Base-by-base conservation (phyloP, 2,329 filamentous ascomycete genomes). In the Exophiala sideris region DNA sequence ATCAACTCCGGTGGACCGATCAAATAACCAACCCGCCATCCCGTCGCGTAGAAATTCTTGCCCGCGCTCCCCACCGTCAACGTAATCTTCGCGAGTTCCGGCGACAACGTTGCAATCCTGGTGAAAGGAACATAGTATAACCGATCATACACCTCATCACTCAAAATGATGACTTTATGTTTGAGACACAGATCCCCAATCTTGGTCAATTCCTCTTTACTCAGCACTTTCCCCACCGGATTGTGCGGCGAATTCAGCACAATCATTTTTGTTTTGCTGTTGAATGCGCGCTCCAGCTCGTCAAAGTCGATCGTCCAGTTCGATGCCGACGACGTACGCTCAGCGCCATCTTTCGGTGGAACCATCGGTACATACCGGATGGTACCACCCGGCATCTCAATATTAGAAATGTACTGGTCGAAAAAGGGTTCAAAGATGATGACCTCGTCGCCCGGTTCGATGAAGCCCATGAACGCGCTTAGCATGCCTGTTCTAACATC, bases 371-470 rank as follows among this genome's bases (percentile, higher is more conserved):
- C 92, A 68, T 96, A 97, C 64, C 92, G 87, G 60, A 97, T 89
- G 69, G 87, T 95, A 62, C 94, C 94, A 48, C 94, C 94, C 1
- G 94, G 86, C 91, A 99, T 97, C 72, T 96, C 89, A 61, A 99
- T 97, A 73, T 99, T 99, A 77, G 87, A 91, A 63, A 99, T 95
- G 71, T 97, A 95, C 85, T 99, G 94, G 73, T 99, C 94, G 70
- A 97, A 99, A 75, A 96, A 99, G 9, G 94, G 94, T 76, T 99
- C 94, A 70, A 99, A 96, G 52, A 99, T 82, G 62, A 99, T 96
- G 62, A 96, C 94, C 72, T 99, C 94, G 68, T 99, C 94, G 10
- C 90, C 94, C 1, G 83, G 81, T 72, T 99, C 94, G 54, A 99
- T 85, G 65, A 99, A 99, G 2, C 83, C 94, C 94, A 99, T 97